Percentiles rank a stretch among this genome's conserved stretches.
These are phyloP conservation scores for barrel medic (Medicago truncatula) DNA, from an alignment of 306 rosid genomes.

Conservation along the genomic window MtrunA17r5.0-ANR NC_053042.1:34786001-34786500, in stretches of 20 bases:
- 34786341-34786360: too few species aligned
- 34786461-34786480: too few species aligned
- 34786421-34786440: too few species aligned
- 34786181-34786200: conserved; percentile 7
- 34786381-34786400: too few species aligned
- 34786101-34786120: neutral
- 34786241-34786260: neutral
- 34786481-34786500: too few species aligned
- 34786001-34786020: conserved; percentile 14
- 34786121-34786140: conserved; percentile 3
- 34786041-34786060: conserved; percentile 31
- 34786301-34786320: neutral
- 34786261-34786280: conserved; percentile 9
- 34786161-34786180: conserved; percentile 3
- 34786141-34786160: conserved; percentile 8
- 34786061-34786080: conserved; percentile 18
- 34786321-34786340: too few species aligned
- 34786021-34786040: conserved; percentile 11
- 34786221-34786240: conserved; percentile 5
- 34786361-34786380: too few species aligned
- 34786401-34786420: too few species aligned
- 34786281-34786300: conserved; percentile 11
- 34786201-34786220: neutral
- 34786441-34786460: too few species aligned
- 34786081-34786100: neutral